Base-by-base conservation (phyloP, 192 early-diverging fungal genomes). In the Coemansia sp. region DNA sequence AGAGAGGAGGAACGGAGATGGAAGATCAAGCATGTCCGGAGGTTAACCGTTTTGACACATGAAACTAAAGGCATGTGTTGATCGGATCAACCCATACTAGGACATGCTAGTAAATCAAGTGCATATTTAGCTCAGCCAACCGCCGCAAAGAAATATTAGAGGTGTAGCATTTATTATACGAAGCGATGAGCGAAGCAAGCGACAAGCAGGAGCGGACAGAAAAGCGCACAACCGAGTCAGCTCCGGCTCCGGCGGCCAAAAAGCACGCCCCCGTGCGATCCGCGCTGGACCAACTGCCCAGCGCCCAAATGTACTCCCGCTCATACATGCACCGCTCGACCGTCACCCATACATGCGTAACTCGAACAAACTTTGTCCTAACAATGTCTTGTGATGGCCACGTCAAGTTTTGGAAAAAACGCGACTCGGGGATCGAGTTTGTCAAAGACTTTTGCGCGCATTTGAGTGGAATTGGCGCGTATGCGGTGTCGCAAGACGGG, bases 331-430 rank as follows among this genome's bases (percentile, higher is more conserved):
- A 99, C 65, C 85, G 96, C 23, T 94, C 98, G 69, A 80, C 84
- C 2, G 82, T 99, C 39, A 93, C 91, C 59, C 88, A 87, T 67
- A 86, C 94, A 3, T 82, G 82, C 1, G 84, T 91, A 14, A 89
- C 93, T 23, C 82, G 74, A 62, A 93, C 89, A 6, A 94, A 95
- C 60, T 99, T 97, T 77, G 75, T 99, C 29, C 86, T 99, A 43
- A 99, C 97, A 3, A 91, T 93, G 0, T 98, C 96, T 0, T 82
- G 89, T 0, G 95, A 99, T 76, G 97, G 97, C 1, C 96, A 96
- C 64, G 87, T 99, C 12, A 99, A 99, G 76, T 99, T 98, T 59
- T 99, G 97, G 97, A 98, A 99, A 72, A 98, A 97, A 82, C 87
- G 90, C 17, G 85, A 82, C 5, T 82, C 82, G 38, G 97, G 96